Evolutionary conservation across 2,329 filamentous ascomycete species (phyloP).

Genomic region (Trichoderma sp.): DNA sequence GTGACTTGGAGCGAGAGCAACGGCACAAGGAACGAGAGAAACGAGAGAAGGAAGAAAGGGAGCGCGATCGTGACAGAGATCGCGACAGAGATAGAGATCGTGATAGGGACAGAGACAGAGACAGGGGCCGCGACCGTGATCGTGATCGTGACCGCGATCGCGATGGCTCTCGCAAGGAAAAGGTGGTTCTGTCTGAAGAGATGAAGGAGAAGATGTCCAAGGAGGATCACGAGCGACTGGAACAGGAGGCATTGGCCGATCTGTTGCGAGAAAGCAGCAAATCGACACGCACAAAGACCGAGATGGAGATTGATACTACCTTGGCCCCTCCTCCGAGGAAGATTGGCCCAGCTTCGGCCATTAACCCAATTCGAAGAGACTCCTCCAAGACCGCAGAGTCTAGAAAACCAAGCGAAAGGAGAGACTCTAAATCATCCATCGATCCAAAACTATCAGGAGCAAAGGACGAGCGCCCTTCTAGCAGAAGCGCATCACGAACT

Average conservation of each 20-base stretch:
- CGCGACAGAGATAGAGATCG: constrained; percentile 32
- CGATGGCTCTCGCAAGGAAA: constrained; percentile 37
- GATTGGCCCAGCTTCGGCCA: constrained; percentile 55
- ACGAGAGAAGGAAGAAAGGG: constrained; percentile 35
- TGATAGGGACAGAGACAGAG: constrained; percentile 33
- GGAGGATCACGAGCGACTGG: constrained; percentile 56
- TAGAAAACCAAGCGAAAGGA: constrained; percentile 40
- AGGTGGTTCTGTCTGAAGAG: constrained; percentile 43
- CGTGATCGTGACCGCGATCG: constrained; percentile 32
- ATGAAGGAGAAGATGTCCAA: constrained; percentile 55
- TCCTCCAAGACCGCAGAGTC: constrained; percentile 43
- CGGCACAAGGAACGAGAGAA: constrained; percentile 40
- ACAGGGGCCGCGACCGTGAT: constrained; percentile 23
- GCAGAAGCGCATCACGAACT: constrained; percentile 35
- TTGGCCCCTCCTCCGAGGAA: constrained; percentile 55
- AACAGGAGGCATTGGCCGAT: constrained; percentile 58
- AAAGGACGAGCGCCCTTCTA: constrained; percentile 33
- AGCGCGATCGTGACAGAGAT: constrained; percentile 35
- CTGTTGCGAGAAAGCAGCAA: constrained; percentile 59
- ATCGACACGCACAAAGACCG: constrained; percentile 47
- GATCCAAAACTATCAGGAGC: constrained; percentile 28
- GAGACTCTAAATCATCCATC: constrained; percentile 31
- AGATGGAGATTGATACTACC: constrained; percentile 56
- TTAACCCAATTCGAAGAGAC: constrained; percentile 53
- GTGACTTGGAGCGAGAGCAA: constrained; percentile 42